Conservation (phyloP, 768 basidiomycete genomes). For the Coprinopsis cinerea region DNA sequence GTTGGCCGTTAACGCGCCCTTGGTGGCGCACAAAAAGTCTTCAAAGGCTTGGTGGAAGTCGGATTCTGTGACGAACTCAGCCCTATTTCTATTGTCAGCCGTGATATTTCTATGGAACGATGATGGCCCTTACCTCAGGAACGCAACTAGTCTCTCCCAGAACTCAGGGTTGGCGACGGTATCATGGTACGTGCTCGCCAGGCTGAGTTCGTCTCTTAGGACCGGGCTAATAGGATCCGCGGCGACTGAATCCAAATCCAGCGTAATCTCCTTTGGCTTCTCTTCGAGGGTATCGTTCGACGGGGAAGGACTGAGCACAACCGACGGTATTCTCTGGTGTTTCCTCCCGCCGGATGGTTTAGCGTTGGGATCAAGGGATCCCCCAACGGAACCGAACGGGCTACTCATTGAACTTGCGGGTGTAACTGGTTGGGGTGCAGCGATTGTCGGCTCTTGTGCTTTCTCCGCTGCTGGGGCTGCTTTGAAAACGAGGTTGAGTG, state of each 20-base stretch:
- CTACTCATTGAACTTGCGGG: conserved; percentile 14
- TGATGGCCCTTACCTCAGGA: conserved; percentile 47
- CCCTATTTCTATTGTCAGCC: conserved; percentile 33
- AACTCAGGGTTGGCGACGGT: conserved; percentile 74
- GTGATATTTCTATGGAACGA: neutral
- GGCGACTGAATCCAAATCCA: conserved; percentile 53
- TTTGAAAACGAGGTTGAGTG: conserved; percentile 84
- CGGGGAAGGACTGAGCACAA: conserved; percentile 74
- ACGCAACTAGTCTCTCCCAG: conserved; percentile 65
- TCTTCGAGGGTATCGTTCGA: conserved; percentile 39
- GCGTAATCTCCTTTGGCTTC: conserved; percentile 51
- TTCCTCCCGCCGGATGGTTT: conserved; percentile 26
- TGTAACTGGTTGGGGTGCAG: conserved; percentile 10
- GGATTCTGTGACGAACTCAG: conserved; percentile 53
- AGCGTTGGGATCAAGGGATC: conserved; percentile 22
- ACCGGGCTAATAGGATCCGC: conserved; percentile 29
- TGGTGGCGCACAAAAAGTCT: conserved; percentile 77
- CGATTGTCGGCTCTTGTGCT: conserved; percentile 21
- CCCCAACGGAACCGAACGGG: conserved; percentile 16
- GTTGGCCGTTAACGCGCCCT: conserved; percentile 70
- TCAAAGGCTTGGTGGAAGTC: conserved; percentile 79
- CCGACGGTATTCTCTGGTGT: conserved; percentile 69
- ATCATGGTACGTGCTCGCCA: conserved; percentile 44
- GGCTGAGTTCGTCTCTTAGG: conserved; percentile 39
- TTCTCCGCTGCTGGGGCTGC: conserved; percentile 61